These are phyloP conservation scores for Penicillium goetzii DNA, from an alignment of 495 filamentous ascomycete species.

Conservation along the genomic window DNA sequence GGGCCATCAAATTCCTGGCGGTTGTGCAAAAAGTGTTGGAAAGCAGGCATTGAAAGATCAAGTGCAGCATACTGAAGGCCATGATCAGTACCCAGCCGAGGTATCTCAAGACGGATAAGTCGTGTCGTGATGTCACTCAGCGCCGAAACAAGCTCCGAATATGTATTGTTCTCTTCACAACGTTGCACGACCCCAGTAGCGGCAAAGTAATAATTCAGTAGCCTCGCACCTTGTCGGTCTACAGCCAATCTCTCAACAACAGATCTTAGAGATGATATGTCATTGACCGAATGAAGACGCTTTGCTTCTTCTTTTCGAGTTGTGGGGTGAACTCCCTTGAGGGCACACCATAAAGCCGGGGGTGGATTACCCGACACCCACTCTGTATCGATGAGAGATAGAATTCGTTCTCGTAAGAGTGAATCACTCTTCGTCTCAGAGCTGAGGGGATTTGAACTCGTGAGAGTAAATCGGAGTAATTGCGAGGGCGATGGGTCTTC, in stretches of 20 bases:
- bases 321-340: slow-evolving; percentile 19
- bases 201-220: neutral
- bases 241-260: slow-evolving; percentile 31
- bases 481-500: slow-evolving; percentile 34
- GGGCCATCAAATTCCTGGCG: neutral
- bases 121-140: slow-evolving; percentile 37
- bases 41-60: slow-evolving; percentile 30
- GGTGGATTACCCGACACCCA: slow-evolving; percentile 32
- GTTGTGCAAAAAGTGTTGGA: slow-evolving; percentile 30
- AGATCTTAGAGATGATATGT: slow-evolving; percentile 15
- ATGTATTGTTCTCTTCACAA: slow-evolving; percentile 25
- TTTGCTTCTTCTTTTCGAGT: slow-evolving; percentile 11
- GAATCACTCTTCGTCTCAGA: slow-evolving; percentile 1
- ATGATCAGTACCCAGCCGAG: slow-evolving; percentile 7
- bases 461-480: slow-evolving; percentile 39
- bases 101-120: slow-evolving; percentile 21
- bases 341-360: slow-evolving; percentile 29
- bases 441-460: slow-evolving; percentile 18
- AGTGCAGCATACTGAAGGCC: slow-evolving; percentile 40
- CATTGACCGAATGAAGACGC: slow-evolving; percentile 16
- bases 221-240: slow-evolving; percentile 1
- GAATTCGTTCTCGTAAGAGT: slow-evolving; percentile 13
- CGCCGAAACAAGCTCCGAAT: slow-evolving; percentile 34
- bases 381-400: slow-evolving; percentile 26
- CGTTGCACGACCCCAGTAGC: slow-evolving; percentile 14